Evolutionary conservation across 441 rosid genomes (phyloP).

Genomic region (Pelargonium cotyledonis): DNA sequence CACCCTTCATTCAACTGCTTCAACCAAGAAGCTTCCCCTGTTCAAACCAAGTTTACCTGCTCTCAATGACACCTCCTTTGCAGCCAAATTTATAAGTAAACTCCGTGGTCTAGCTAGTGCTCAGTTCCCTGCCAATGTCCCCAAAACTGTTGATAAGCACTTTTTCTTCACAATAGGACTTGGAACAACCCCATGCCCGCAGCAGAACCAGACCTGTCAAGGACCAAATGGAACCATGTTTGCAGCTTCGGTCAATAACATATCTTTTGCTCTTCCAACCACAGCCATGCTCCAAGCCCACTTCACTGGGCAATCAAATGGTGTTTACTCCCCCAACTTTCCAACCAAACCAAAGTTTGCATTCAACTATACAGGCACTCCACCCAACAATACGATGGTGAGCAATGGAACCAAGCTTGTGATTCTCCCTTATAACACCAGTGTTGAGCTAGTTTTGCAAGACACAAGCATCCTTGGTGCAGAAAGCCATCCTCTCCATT

Average conservation of each 20-base stretch:
- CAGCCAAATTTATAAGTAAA: conserved; percentile 33
- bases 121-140: conserved; percentile 44
- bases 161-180: conserved; percentile 49
- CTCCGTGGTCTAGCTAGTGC: conserved; percentile 38
- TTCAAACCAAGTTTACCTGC: conserved; percentile 39
- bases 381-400: conserved; percentile 35
- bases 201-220: conserved; percentile 16
- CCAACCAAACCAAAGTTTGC: conserved; percentile 50
- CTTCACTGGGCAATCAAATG: conserved; percentile 34
- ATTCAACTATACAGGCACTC: conserved; percentile 53
- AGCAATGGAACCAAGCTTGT: conserved; percentile 42
- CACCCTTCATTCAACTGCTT: conserved; percentile 14
- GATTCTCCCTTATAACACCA: conserved; percentile 45
- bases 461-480: conserved; percentile 44
- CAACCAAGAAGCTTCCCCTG: conserved; percentile 38
- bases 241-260: conserved; percentile 52
- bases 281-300: conserved; percentile 56
- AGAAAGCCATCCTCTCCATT: conserved; percentile 38
- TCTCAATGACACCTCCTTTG: conserved; percentile 39
- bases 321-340: conserved; percentile 49
- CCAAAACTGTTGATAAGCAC: conserved; percentile 44
- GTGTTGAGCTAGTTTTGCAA: conserved; percentile 53
- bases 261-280: conserved; percentile 40
- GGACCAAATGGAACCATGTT: conserved; percentile 38
- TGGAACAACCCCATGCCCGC: conserved; percentile 39